Percentiles rank a stretch among this genome's conserved stretches.
phyloP scores from a whole-genome alignment of 169 alveolate genomes.

The Plasmodium vivax region DNA sequence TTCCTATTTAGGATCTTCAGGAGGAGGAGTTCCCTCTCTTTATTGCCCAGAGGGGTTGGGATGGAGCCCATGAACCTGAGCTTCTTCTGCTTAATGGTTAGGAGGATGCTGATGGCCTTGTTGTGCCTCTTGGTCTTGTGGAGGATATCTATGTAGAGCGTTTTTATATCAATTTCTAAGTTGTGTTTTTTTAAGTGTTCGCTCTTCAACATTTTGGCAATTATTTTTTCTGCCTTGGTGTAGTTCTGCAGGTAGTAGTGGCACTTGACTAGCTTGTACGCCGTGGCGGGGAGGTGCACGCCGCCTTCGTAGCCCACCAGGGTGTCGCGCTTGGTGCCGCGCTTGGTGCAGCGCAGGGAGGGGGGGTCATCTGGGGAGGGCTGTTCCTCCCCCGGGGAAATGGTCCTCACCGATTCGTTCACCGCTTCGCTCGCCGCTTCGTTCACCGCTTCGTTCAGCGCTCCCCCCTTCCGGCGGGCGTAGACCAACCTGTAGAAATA shows the following conservation, averaged over 20 bases:
- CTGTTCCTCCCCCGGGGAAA: neutral
- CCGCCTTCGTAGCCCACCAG: neutral
- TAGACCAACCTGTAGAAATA: slow-evolving; percentile 11
- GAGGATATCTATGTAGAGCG: slow-evolving; percentile 35
- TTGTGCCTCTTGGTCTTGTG: slow-evolving; percentile 51
- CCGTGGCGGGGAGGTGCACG: neutral
- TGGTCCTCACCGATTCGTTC: too few species aligned
- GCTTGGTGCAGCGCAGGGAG: neutral
- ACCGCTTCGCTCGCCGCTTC: too few species aligned
- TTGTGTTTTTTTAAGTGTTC: slow-evolving; percentile 16
- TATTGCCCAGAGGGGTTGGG: slow-evolving; percentile 64
- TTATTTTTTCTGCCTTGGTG: slow-evolving; percentile 47
- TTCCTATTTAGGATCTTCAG: slow-evolving; percentile 41
- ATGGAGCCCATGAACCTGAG: slow-evolving; percentile 44
- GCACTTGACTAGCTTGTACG: slow-evolving; percentile 47
- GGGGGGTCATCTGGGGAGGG: neutral
- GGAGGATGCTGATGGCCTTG: slow-evolving; percentile 40
- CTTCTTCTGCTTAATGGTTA: slow-evolving; percentile 63
- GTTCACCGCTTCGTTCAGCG: neutral
- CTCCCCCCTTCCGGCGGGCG: neutral
- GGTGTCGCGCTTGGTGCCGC: neutral
- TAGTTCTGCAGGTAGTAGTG: slow-evolving; percentile 44
- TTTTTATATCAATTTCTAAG: slow-evolving; percentile 59
- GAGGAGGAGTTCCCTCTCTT: slow-evolving; percentile 53
- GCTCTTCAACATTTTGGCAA: slow-evolving; percentile 24